Conservation (phyloP, 2,329 filamentous ascomycete genomes). For the Aspergillus ochraceus region DNA sequence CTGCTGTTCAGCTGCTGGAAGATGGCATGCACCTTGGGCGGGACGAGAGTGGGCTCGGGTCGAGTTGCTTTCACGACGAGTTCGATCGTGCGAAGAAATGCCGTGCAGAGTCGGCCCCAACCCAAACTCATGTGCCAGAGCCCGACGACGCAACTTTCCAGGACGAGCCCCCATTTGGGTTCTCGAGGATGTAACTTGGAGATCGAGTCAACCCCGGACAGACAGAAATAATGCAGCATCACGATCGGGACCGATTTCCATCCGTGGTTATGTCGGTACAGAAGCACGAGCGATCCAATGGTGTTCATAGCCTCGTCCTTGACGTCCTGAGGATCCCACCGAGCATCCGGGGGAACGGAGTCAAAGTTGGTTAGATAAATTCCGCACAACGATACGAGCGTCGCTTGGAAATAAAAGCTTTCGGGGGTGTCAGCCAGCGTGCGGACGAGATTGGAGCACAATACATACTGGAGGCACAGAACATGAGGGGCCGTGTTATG, state of each 20-base stretch:
- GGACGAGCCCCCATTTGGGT: slow-evolving; percentile 21
- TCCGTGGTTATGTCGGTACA: slow-evolving; percentile 21
- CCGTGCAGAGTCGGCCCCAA: slow-evolving; percentile 25
- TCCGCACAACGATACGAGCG: slow-evolving; percentile 17
- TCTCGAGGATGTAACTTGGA: slow-evolving; percentile 13
- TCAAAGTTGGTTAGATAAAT: slow-evolving; percentile 12
- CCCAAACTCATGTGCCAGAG: slow-evolving; percentile 27
- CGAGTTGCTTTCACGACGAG: slow-evolving; percentile 17
- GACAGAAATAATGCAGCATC: slow-evolving; percentile 26
- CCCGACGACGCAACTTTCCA: slow-evolving; percentile 24
- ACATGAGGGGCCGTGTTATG: slow-evolving; percentile 19
- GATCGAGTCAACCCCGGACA: slow-evolving; percentile 21
- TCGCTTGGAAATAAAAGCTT: slow-evolving; percentile 22
- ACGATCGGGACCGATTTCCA: slow-evolving; percentile 26
- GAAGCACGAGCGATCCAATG: slow-evolving; percentile 21
- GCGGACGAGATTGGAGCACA: too few relatives aligned
- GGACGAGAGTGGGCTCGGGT: slow-evolving; percentile 13
- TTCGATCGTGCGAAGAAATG: slow-evolving; percentile 24
- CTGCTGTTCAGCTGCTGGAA: slow-evolving; percentile 15
- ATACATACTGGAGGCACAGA: slow-evolving; percentile 20
- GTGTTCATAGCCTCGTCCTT: slow-evolving; percentile 16
- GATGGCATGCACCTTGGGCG: slow-evolving; percentile 17
- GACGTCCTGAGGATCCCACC: slow-evolving; percentile 11
- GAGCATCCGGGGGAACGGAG: background rate
- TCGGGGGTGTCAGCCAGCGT: background rate